phyloP scores from a whole-genome alignment of 352 stramenopile genomes.

The Globisporangium nagaii region DNA sequence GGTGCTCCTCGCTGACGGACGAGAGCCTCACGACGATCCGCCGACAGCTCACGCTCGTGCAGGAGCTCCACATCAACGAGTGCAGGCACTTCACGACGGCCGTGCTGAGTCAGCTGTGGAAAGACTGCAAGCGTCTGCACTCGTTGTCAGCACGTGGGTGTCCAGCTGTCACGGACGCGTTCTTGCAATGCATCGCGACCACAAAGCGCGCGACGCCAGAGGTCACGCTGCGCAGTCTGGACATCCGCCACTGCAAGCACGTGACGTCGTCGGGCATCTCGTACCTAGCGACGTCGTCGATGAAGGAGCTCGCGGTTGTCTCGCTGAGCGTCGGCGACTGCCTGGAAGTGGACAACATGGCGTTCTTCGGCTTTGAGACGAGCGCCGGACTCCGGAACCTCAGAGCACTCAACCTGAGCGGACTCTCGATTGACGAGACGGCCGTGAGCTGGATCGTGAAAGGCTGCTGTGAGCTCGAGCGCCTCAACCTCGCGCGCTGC shows the following conservation, averaged over 20 bases:
- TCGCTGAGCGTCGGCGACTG: constrained; percentile 46
- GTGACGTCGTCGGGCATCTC: constrained; percentile 58
- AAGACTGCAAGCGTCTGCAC: constrained; percentile 47
- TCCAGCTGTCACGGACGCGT: constrained; percentile 39
- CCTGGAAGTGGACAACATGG: constrained; percentile 57
- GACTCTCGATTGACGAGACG: constrained; percentile 52
- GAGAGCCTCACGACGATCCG: constrained; percentile 38
- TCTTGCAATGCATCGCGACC: constrained; percentile 49
- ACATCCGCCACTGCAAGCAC: constrained; percentile 60
- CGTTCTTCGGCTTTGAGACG: constrained; percentile 69
- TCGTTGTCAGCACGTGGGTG: constrained; percentile 37
- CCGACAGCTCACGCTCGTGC: constrained; percentile 35
- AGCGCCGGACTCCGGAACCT: constrained; percentile 27
- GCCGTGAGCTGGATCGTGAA: constrained; percentile 66
- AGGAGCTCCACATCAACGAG: constrained; percentile 49
- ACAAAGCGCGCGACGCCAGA: constrained; percentile 28
- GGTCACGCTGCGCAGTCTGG: constrained; percentile 23
- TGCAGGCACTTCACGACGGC: constrained; percentile 53
- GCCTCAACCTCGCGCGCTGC: constrained; percentile 48
- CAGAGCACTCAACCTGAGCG: constrained; percentile 29
- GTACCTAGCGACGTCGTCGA: constrained; percentile 32
- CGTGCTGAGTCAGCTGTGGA: constrained; percentile 48
- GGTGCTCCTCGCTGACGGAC: constrained; percentile 50
- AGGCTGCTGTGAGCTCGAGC: constrained; percentile 33
- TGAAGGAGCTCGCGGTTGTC: constrained; percentile 24